Conservation (phyloP, 1,284 basidiomycete species). For the Vanrija pseudolonga region DNA sequence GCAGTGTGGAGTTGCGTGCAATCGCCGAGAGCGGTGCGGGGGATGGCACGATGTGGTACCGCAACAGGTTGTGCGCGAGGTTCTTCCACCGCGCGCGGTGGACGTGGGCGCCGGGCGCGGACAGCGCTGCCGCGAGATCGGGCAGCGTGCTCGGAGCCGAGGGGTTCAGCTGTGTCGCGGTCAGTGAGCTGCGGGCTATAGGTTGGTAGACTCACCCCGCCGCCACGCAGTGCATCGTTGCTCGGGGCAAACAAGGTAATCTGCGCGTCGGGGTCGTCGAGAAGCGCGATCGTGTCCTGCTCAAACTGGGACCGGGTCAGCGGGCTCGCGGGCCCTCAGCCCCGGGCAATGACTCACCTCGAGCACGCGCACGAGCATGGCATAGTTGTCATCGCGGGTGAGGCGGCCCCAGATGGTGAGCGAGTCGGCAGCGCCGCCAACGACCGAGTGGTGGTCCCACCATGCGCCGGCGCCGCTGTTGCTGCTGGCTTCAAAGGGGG, state of each 20-base stretch:
- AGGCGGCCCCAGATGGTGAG: constrained; percentile 45
- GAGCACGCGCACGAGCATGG: constrained; percentile 47
- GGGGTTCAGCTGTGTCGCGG: constrained; percentile 40
- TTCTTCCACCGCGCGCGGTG: constrained; percentile 24
- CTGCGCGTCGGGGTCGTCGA: constrained; percentile 37
- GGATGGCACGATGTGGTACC: constrained; percentile 62
- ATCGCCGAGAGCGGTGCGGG: constrained; percentile 52
- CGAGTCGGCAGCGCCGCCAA: neutral
- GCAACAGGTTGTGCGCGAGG: constrained; percentile 58
- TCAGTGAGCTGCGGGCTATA: constrained; percentile 13
- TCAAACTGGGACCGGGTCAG: constrained; percentile 29
- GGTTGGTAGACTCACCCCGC: constrained; percentile 30
- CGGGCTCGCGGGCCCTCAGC: neutral
- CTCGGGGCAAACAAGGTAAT: constrained; percentile 51
- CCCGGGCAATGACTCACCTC: constrained; percentile 34
- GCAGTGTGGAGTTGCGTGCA: constrained; percentile 59
- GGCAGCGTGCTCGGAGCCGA: constrained; percentile 57
- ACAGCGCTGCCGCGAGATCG: constrained; percentile 29
- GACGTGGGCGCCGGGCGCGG: neutral
- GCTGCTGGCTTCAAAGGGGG: neutral
- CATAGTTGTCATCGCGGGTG: constrained; percentile 44
- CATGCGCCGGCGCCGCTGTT: too few species aligned
- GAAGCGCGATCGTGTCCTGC: constrained; percentile 34
- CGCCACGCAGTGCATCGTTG: constrained; percentile 37
- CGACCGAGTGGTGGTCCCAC: neutral